Conservation (phyloP, 805 yeast genomes). For the Hanseniaspora valbyensis region DNA sequence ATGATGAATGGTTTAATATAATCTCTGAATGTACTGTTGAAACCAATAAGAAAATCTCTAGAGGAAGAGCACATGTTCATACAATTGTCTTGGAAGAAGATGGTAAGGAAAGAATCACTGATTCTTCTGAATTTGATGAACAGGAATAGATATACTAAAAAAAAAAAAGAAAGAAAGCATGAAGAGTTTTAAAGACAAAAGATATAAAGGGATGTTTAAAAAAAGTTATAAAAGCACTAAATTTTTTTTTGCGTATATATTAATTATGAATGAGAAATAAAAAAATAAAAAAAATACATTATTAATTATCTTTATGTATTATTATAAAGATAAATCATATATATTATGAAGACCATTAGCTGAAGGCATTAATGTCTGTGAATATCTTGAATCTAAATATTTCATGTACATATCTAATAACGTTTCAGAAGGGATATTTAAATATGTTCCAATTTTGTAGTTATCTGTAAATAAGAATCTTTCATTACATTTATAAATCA, state of each 20-base stretch:
- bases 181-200: neutral
- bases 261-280: neutral
- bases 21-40: conserved; percentile 52
- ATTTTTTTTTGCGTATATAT: neutral
- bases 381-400: conserved; percentile 11
- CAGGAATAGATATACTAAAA: neutral
- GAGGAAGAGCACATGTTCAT: conserved; percentile 42
- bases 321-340: conserved; percentile 5
- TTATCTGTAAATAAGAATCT: conserved; percentile 4
- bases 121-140: conserved; percentile 10
- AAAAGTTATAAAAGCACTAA: too few species aligned
- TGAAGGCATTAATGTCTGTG: conserved; percentile 4
- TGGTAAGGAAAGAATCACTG: conserved; percentile 20
- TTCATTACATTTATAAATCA: conserved; percentile 12
- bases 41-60: conserved; percentile 31
- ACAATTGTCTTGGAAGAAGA: conserved; percentile 39
- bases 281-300: neutral
- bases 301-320: neutral
- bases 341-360: conserved; percentile 13
- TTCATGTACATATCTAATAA: neutral
- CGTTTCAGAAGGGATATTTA: neutral
- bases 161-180: neutral
- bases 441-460: neutral
- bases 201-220: too few species aligned
- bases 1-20: conserved; percentile 60